These are phyloP conservation scores for Xylariaceae sp. DNA, from an alignment of 2,329 filamentous ascomycete species.

Conservation along the genomic window DNA sequence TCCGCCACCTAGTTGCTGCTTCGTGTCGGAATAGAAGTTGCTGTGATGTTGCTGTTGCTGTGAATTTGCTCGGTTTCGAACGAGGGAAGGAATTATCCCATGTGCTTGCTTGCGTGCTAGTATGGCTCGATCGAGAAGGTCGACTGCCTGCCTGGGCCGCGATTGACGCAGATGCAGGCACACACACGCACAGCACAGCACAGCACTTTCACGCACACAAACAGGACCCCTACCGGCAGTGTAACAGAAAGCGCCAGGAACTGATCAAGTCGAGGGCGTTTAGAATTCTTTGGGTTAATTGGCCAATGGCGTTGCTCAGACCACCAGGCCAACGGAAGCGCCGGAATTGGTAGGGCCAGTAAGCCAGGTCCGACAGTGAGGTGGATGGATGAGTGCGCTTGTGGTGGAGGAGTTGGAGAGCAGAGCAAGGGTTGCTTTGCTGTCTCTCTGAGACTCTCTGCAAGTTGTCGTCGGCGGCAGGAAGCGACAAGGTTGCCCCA, in stretches of 20 bases:
- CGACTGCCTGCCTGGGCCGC: neutral
- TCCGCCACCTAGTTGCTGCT: slow-evolving; percentile 11
- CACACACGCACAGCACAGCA: neutral
- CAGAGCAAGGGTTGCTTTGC: neutral
- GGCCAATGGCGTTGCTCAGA: slow-evolving; percentile 22
- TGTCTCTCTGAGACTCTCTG: neutral
- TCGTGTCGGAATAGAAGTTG: slow-evolving; percentile 1
- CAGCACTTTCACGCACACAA: neutral
- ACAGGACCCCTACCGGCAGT: neutral
- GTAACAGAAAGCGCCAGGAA: slow-evolving; percentile 4
- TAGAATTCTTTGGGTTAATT: slow-evolving; percentile 4
- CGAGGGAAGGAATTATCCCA: no score
- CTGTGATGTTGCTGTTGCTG: no score
- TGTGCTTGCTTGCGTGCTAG: neutral
- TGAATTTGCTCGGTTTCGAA: no score
- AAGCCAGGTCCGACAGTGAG: neutral
- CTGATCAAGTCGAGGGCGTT: slow-evolving; percentile 9
- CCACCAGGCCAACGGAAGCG: slow-evolving; percentile 23
- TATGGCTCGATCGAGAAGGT: neutral
- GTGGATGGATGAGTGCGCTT: neutral
- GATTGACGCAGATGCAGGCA: slow-evolving; percentile 9
- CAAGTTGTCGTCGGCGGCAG: neutral
- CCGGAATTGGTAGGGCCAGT: slow-evolving; percentile 18
- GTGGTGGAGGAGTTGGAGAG: neutral
- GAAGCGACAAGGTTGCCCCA: neutral